Conservation (phyloP, 1,284 basidiomycete species). For the Microbotryum saponariae region DNA sequence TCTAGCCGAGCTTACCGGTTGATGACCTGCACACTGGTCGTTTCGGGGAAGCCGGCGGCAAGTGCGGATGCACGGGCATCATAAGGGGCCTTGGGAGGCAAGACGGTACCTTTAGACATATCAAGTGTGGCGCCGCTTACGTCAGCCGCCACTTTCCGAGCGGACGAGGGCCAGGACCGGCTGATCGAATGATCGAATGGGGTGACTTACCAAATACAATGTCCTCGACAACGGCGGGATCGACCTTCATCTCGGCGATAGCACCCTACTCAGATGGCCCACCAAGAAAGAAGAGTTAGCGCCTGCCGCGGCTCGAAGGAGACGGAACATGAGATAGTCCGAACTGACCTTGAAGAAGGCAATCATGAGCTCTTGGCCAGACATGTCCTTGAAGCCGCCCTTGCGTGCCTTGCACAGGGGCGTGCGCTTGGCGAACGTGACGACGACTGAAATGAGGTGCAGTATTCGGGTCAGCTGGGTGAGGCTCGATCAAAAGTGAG, state of each 20-base stretch:
- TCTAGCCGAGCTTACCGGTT: conserved; percentile 54
- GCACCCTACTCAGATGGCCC: conserved; percentile 47
- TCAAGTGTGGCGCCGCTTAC: conserved; percentile 51
- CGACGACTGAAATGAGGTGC: conserved; percentile 50
- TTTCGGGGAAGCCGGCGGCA: conserved; percentile 71
- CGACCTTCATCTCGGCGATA: conserved; percentile 55
- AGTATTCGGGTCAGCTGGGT: background rate
- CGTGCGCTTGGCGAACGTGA: conserved; percentile 67
- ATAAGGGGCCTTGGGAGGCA: conserved; percentile 30
- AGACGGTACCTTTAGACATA: conserved; percentile 39
- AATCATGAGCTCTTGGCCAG: conserved; percentile 63
- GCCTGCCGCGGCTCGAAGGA: conserved; percentile 7
- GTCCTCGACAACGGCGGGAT: conserved; percentile 64
- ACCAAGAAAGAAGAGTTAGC: too few species aligned
- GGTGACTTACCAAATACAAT: conserved; percentile 54
- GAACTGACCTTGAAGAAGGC: conserved; percentile 57
- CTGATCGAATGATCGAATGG: background rate
- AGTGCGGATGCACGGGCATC: conserved; percentile 65
- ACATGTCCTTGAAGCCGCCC: conserved; percentile 66
- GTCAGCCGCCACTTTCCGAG: background rate
- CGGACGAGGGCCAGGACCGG: background rate
- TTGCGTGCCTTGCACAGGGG: conserved; percentile 63
- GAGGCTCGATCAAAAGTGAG: background rate
- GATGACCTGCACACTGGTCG: conserved; percentile 63
- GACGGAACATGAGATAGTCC: conserved; percentile 31